Base-by-base conservation (phyloP, 164 flowering plant genomes). In the Tetracentron sinense region DNA sequence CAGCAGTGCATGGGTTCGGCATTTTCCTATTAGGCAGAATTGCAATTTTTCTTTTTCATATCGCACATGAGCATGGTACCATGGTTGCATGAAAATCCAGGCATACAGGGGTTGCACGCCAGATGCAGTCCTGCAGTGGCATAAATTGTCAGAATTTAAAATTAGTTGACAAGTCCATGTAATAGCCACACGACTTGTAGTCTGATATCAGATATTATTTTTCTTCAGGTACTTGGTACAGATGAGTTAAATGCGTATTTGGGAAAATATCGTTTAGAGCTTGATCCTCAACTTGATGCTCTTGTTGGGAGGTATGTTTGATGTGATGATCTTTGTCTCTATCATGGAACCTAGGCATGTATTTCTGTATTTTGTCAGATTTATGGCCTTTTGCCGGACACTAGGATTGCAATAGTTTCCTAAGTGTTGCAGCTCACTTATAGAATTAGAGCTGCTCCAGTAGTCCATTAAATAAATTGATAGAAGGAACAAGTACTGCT, bases 281-380 rank as follows among this genome's bases (percentile, higher is more conserved):
- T 91, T 74, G 96, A 89, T 69, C 92, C 97, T 60, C 90, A 92
- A 67, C 92, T 92, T 69, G 90, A 83, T 63, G 92, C 92, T 48
- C 88, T 88, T 64, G 88, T 89, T 68, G 92, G 92, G 60, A 86
- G 96, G 92, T 84, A 73, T 31, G 56, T 56, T 1, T 56, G 5
- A 31, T 38, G 44, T 10, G 14, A 38, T 54, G 7, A 25, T 54
- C 26, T 5, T 56, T 12, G 38, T 30, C 59, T 56, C 20, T 30
- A 38, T 3, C 44, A 4, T 38, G 44, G 15, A 38, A 38, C n/a
- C 8, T 38, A 3, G 44, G 8, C 8, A 8, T 4, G 38, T 33
- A 8, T 8, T 10, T 38, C n/a, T n/a, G n/a, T n/a, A n/a, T 12
- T 38, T 38, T 8, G 8, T 8, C 7, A 38, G 44, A 38, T 12